These are phyloP conservation scores for Stachybotrys elegans DNA, from an alignment of 2,329 filamentous ascomycete genomes.

Conservation along the genomic window DNA sequence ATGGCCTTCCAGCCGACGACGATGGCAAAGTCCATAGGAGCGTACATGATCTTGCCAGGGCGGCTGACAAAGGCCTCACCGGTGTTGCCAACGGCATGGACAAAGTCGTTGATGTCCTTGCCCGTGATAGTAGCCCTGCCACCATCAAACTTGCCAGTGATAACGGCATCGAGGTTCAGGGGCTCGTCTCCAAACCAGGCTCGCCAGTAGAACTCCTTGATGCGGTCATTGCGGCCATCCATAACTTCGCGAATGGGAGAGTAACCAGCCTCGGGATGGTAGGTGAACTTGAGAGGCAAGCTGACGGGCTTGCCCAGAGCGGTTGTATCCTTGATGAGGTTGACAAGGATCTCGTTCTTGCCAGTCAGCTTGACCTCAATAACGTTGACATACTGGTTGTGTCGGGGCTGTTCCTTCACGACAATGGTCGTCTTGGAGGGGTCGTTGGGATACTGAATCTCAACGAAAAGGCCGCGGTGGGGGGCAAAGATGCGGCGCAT, in stretches of 20 bases:
- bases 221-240: constrained; percentile 91
- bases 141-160: constrained; percentile 85
- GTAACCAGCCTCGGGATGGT: constrained; percentile 92
- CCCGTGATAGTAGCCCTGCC: constrained; percentile 81
- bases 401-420: constrained; percentile 81
- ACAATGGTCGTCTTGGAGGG: constrained; percentile 78
- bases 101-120: constrained; percentile 95
- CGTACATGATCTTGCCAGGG: constrained; percentile 87
- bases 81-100: constrained; percentile 97
- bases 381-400: constrained; percentile 82
- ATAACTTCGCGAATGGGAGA: constrained; percentile 98
- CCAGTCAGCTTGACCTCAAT: constrained; percentile 75
- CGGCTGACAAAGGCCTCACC: constrained; percentile 96
- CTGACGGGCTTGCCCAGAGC: constrained; percentile 78
- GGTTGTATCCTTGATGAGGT: constrained; percentile 89
- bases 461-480: constrained; percentile 79
- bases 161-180: constrained; percentile 76
- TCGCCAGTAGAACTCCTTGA: constrained; percentile 99
- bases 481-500: constrained; percentile 89
- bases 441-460: constrained; percentile 78
- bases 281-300: constrained; percentile 81
- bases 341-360: constrained; percentile 77
- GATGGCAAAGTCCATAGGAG: constrained; percentile 98
- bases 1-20: constrained; percentile 99
- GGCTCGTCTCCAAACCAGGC: constrained; percentile 91